Base-by-base conservation (phyloP, 352 stramenopile genomes). In the Pythium phragmitis region DNA sequence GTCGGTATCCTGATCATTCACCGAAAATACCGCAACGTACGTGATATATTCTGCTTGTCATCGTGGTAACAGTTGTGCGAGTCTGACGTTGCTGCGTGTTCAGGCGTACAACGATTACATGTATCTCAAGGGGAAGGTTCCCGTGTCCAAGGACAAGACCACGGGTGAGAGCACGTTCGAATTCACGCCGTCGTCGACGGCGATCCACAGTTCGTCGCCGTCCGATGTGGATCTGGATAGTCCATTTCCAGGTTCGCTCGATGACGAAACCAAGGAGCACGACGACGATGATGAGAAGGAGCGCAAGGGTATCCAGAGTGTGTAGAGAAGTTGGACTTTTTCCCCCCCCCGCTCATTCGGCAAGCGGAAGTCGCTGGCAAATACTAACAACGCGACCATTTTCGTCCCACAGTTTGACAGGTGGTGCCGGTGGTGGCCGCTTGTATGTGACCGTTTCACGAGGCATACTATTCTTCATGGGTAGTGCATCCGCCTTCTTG, bases 71-170 rank as follows among this genome's bases (percentile, higher is more conserved):
- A 3, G 2, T 19, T 8, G 45, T n/a, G 21, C 33, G 19, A 17
- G 19, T n/a, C 34, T 60, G 11, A 60, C 39, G 3, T 42, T 30
- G n/a, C 37, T 46, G 21, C 48, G 23, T 47, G 7, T 50, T 3
- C 39, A 81, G 71, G 75, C 76, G 13, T 91, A 90, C 77, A 89
- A 90, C 16, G 82, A 93, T 33, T 93, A 89, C 67, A 65, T 93
- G 48, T 93, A 93, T 51, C 65, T 93, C 46, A 93, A 93, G 74
- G 82, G 82, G 6, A 86, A 89, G 34, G 73, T 89, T 57, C 81
- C 81, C 12, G 79, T 79, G 33, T 74, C 82, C 9, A 77, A 83
- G 9, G 79, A 90, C 54, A 79, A 74, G 0, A 86, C 89, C 26
- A 65, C 59, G 2, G 59, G 59, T 5, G 84, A 91, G 55, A 89